Evolutionary conservation across 2,329 filamentous ascomycete genomes (phyloP), one percentile per base, ranked within the genome.

Genomic region (Ceratocystis smalleyi): DNA sequence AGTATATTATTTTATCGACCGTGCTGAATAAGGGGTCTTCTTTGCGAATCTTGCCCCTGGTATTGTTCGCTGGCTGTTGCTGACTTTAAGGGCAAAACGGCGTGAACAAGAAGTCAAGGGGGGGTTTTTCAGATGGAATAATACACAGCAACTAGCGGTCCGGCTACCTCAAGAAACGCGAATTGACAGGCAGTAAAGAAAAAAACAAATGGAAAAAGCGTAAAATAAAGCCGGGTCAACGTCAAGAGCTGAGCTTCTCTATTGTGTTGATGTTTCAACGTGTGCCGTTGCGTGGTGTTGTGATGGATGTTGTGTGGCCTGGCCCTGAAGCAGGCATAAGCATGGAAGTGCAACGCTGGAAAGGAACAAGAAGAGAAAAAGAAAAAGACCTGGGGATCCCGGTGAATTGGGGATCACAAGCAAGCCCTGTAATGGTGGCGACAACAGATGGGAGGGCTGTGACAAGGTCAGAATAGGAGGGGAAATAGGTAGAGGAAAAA

Each of bases 21-120:
- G 54, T 35, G 54, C 54, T 30, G 35, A 57, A 57, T 57, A 57
- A 57, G 54, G 54, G 54, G 54, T 57, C 54, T 57, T 30, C 32
- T 51, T 12, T 30, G 35, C 10, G 22, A 35, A 19, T 57, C 17
- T 30, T 35, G 24, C 54, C 54, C 54, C 54, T 57, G 54, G 51
- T 55, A 27, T 27, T 32, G 24, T 17, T 32, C 30, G 30, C 17
- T 57, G 54, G 27, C 54, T 15, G 22, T 19, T 57, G 27, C 17
- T 57, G 27, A 57, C 54, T 57, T 30, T 17, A 32, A 30, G 10
- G 22, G n/a, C 47, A 19, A 51, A 19, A 24, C 12, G 47, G 35
- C 10, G 35, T 40, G 35, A 40, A 12, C 10, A 40, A 40, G 35
- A 40, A 40, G 35, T 40, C 35, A 40, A 40, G 35, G 35, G 35